phyloP scores from a whole-genome alignment of 2,329 filamentous ascomycete species.

The Pseudocercospora vitis region DNA sequence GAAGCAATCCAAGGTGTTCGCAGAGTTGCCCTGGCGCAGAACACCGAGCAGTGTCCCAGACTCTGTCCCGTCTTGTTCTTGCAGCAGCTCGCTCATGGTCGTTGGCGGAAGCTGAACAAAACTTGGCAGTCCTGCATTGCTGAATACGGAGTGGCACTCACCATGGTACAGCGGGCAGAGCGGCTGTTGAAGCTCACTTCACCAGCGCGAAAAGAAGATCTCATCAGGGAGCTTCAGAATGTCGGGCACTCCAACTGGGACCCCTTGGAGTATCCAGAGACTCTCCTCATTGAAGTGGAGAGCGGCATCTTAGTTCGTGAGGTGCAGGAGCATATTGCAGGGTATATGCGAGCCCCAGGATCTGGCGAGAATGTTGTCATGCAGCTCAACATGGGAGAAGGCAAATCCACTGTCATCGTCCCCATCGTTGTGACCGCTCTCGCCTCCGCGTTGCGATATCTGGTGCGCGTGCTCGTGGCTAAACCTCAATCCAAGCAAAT shows the following conservation, averaged over 20 bases:
- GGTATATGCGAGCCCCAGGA: constrained; percentile 57
- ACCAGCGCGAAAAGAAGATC: constrained; percentile 18
- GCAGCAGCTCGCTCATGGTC: constrained; percentile 9
- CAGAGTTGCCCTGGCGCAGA: no score
- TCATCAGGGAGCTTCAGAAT: constrained; percentile 48
- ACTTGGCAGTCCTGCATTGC: constrained; percentile 38
- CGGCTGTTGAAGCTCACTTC: constrained; percentile 39
- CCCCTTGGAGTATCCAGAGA: constrained; percentile 57
- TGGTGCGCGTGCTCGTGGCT: constrained; percentile 58
- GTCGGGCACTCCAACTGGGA: constrained; percentile 58
- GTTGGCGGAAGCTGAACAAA: constrained; percentile 7
- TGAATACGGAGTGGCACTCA: constrained; percentile 47
- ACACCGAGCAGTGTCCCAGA: constrained; percentile 10
- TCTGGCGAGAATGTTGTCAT: constrained; percentile 56
- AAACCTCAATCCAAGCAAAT: constrained; percentile 60
- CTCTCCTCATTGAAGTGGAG: constrained; percentile 67
- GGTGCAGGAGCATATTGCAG: constrained; percentile 63
- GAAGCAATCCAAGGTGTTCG: no score
- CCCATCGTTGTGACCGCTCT: constrained; percentile 64
- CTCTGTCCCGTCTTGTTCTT: constrained; percentile 7
- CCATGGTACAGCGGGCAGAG: constrained; percentile 47
- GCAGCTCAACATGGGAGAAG: constrained; percentile 72
- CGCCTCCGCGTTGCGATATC: constrained; percentile 40
- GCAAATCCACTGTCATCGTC: constrained; percentile 68
- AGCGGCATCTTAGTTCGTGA: constrained; percentile 61